Evolutionary conservation across 371 early-diverging fungal genomes (phyloP).

Genomic region (Apophysomyces ossiformis): DNA sequence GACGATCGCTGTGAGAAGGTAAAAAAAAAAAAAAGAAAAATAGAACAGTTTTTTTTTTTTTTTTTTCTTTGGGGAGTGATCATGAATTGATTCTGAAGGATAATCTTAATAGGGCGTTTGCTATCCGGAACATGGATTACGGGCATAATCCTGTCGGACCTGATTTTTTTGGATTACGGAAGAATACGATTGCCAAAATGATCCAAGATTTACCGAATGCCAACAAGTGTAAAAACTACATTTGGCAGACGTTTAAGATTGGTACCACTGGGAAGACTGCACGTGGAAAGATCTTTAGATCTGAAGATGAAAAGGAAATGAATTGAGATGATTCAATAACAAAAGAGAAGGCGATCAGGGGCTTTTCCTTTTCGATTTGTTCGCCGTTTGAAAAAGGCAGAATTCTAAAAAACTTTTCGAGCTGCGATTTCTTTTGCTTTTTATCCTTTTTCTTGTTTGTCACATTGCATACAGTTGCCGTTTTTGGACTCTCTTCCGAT

Average conservation of each 20-base stretch:
- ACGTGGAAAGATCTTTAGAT: constrained; percentile 29
- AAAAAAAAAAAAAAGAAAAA: constrained; percentile 7
- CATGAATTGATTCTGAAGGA: not conserved
- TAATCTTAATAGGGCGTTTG: constrained; percentile 46
- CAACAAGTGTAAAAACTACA: constrained; percentile 76
- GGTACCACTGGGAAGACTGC: constrained; percentile 29
- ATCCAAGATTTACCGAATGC: constrained; percentile 90
- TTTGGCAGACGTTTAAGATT: constrained; percentile 63
- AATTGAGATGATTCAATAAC: not conserved
- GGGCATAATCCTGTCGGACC: constrained; percentile 89
- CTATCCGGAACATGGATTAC: constrained; percentile 79
- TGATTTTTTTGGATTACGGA: constrained; percentile 90
- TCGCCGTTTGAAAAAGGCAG: not conserved
- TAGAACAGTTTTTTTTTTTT: too few relatives aligned
- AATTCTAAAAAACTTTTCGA: not conserved
- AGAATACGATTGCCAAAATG: constrained; percentile 87
- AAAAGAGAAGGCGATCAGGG: not conserved
- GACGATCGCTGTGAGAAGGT: constrained; percentile 56
- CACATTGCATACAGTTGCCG: not conserved
- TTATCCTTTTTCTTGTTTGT: not conserved
- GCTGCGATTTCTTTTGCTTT: constrained; percentile 1
- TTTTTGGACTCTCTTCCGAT: not conserved
- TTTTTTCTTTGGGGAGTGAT: constrained; percentile 8
- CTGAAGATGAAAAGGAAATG: constrained; percentile 21
- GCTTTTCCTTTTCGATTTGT: not conserved